phyloP scores from a whole-genome alignment of 208 protist genomes.

The Crithidia brevicula region DNA sequence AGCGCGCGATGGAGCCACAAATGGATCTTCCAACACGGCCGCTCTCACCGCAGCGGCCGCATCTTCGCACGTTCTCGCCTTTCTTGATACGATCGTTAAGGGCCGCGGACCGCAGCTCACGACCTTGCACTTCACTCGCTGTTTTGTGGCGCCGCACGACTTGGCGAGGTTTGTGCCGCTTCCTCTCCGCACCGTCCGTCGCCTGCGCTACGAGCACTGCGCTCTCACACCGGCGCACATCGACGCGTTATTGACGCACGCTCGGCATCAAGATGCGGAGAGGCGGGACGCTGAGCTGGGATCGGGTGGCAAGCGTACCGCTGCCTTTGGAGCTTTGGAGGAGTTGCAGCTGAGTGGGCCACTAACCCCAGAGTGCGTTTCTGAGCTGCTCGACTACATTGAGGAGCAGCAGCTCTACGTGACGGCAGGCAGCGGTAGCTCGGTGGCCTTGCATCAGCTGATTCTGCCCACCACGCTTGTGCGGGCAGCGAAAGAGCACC shows the following conservation, averaged over 20 bases:
- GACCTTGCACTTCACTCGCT: constrained; percentile 56
- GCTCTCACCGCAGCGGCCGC: not conserved
- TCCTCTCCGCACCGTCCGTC: constrained; percentile 33
- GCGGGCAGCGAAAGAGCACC: constrained; percentile 32
- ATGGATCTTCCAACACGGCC: not conserved
- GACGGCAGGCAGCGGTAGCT: not conserved
- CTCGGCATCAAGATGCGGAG: constrained; percentile 26
- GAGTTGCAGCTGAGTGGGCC: constrained; percentile 75
- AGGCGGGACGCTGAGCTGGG: not conserved
- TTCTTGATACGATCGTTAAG: constrained; percentile 51
- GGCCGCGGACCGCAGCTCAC: constrained; percentile 16
- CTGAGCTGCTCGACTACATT: constrained; percentile 62
- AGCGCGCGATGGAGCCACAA: not conserved
- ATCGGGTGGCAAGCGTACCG: not conserved
- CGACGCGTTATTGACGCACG: constrained; percentile 48
- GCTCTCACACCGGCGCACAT: constrained; percentile 57
- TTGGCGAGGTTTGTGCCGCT: constrained; percentile 38
- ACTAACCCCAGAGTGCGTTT: constrained; percentile 50
- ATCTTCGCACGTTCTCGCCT: constrained; percentile 37
- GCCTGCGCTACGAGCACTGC: constrained; percentile 67
- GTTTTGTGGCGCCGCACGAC: constrained; percentile 50
- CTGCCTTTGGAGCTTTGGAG: constrained; percentile 32
- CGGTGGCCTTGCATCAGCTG: constrained; percentile 20
- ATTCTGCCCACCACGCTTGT: constrained; percentile 40
- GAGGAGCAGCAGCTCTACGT: constrained; percentile 36